These are phyloP conservation scores for Metarhizium rileyi DNA, from an alignment of 2,329 filamentous ascomycete species.

Conservation along the genomic window DNA sequence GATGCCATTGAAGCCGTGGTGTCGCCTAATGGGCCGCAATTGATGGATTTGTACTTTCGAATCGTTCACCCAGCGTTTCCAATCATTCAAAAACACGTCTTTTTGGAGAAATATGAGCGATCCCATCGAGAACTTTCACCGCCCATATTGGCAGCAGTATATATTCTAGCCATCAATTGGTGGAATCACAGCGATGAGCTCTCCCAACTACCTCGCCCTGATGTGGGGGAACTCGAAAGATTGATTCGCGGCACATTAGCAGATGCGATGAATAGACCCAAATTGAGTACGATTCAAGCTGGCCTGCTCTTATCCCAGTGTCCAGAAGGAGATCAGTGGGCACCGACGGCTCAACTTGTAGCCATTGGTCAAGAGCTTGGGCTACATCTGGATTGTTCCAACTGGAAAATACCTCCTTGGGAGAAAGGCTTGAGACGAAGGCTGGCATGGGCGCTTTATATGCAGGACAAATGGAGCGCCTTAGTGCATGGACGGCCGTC, in stretches of 20 bases:
- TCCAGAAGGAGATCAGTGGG: constrained; percentile 71
- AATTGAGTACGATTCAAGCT: constrained; percentile 71
- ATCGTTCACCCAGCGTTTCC: constrained; percentile 74
- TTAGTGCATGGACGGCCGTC: constrained; percentile 79
- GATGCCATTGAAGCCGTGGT: constrained; percentile 69
- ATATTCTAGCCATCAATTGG: constrained; percentile 81
- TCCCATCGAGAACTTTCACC: constrained; percentile 67
- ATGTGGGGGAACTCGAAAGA: constrained; percentile 63
- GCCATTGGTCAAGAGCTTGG: constrained; percentile 82
- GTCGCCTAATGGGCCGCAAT: constrained; percentile 61
- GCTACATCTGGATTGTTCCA: constrained; percentile 75
- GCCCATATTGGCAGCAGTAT: constrained; percentile 68
- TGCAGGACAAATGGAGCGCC: constrained; percentile 89
- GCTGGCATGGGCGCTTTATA: constrained; percentile 83
- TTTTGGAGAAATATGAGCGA: constrained; percentile 67
- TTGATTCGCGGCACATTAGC: constrained; percentile 64
- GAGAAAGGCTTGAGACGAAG: constrained; percentile 77
- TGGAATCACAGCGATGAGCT: constrained; percentile 67
- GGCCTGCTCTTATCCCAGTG: constrained; percentile 66
- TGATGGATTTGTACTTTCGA: constrained; percentile 75
- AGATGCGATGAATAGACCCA: constrained; percentile 71
- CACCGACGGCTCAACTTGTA: constrained; percentile 76
- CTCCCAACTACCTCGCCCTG: constrained; percentile 53
- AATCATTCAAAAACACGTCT: constrained; percentile 72
- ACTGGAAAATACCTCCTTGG: constrained; percentile 83